Conservation (phyloP, 306 rosid species). For the Herpetospermum pedunculosum region DNA sequence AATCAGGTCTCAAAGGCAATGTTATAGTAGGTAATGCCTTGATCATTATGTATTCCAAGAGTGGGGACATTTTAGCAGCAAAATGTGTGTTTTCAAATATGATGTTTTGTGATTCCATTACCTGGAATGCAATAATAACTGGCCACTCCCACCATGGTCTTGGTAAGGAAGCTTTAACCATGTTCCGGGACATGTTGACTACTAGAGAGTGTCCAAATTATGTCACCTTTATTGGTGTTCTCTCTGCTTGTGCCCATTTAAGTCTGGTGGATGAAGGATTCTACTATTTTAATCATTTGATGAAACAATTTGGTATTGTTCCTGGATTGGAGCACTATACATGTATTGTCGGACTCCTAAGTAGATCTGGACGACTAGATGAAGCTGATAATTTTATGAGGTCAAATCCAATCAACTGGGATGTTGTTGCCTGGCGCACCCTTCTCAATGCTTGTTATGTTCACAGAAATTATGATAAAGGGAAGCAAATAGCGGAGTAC, state of each 20-base stretch:
- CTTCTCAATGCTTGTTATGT: conserved; percentile 16
- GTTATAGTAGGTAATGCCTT: conserved; percentile 13
- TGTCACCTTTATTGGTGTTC: conserved; percentile 14
- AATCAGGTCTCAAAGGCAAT: conserved; percentile 11
- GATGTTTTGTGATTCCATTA: not conserved
- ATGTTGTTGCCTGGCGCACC: conserved; percentile 17
- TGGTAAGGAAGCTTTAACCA: conserved; percentile 9
- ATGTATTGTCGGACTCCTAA: conserved; percentile 10
- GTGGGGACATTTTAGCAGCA: conserved; percentile 13
- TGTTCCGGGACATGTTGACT: conserved; percentile 6
- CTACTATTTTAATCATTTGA: conserved; percentile 10
- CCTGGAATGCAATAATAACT: conserved; percentile 15
- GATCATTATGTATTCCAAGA: conserved; percentile 15
- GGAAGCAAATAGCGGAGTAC: conserved; percentile 8
- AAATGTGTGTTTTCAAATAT: not conserved
- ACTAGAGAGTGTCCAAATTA: conserved; percentile 6
- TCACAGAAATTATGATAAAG: conserved; percentile 6
- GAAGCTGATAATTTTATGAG: conserved; percentile 15
- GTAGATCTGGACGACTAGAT: conserved; percentile 10
- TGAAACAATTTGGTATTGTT: conserved; percentile 9
- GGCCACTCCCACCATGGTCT: conserved; percentile 14
- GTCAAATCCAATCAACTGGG: conserved; percentile 12
- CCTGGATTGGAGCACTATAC: conserved; percentile 17
- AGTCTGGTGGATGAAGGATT: conserved; percentile 10
- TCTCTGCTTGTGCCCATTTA: conserved; percentile 12